phyloP scores from a whole-genome alignment of 371 early-diverging fungal genomes.

The Rhizopus delemar region DNA sequence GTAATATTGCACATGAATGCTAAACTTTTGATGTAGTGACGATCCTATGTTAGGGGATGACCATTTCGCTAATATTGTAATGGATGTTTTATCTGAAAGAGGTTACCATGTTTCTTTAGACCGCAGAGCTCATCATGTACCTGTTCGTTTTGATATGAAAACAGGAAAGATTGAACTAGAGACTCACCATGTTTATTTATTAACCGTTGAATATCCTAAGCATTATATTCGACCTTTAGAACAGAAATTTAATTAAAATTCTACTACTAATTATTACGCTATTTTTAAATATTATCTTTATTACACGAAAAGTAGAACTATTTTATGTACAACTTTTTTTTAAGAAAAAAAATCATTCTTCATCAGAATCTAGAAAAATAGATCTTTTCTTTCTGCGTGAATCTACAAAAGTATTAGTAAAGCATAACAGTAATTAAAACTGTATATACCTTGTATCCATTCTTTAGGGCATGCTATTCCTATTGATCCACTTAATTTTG shows the following conservation, averaged over 20 bases:
- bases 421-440: neutral
- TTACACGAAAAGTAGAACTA: too few relatives aligned
- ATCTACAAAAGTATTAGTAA: neutral
- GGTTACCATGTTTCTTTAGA: conserved; percentile 69
- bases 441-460: conserved; percentile 25
- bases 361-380: conserved; percentile 8
- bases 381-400: conserved; percentile 13
- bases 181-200: conserved; percentile 55
- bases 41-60: conserved; percentile 48
- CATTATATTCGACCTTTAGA: conserved; percentile 69
- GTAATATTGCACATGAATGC: neutral
- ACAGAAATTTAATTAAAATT: conserved; percentile 57
- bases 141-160: conserved; percentile 58
- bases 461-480: conserved; percentile 27
- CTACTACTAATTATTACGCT: too few relatives aligned
- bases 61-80: conserved; percentile 62
- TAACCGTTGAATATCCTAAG: conserved; percentile 67
- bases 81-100: conserved; percentile 69
- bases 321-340: neutral
- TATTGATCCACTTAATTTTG: conserved; percentile 8
- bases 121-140: conserved; percentile 55
- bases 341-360: neutral
- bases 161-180: conserved; percentile 64
- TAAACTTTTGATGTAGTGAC: conserved; percentile 32
- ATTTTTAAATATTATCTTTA: too few relatives aligned